Conservation (phyloP, 2,329 filamentous ascomycete species). For the Stenocarpella maydis region DNA sequence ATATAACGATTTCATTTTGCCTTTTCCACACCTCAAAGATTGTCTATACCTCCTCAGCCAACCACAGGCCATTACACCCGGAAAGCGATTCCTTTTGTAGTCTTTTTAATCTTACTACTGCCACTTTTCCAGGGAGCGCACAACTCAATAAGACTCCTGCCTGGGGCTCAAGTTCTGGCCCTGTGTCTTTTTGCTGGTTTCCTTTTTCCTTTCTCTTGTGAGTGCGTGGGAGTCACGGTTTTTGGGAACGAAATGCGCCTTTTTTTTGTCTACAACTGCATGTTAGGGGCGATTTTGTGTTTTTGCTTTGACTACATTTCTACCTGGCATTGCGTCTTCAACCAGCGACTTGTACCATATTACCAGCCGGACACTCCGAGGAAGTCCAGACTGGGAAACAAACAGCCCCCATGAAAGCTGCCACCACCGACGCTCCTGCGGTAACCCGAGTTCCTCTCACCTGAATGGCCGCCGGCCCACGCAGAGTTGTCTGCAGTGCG, state of each 20-base stretch:
- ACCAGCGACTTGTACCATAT: slow-evolving; percentile 3
- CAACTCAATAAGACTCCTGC: slow-evolving; percentile 13
- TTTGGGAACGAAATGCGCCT: slow-evolving; percentile 28
- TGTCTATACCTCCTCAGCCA: slow-evolving; percentile 12
- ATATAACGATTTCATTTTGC: slow-evolving; percentile 30
- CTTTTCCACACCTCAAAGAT: slow-evolving; percentile 22
- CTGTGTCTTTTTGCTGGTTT: not conserved
- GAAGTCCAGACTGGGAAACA: not conserved
- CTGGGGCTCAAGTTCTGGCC: not conserved
- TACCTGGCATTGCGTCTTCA: slow-evolving; percentile 21
- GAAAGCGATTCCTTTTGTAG: slow-evolving; percentile 34
- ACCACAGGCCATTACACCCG: slow-evolving; percentile 20
- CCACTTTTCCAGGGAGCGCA: slow-evolving; percentile 3
- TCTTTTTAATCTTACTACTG: slow-evolving; percentile 28
- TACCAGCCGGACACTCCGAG: not conserved
- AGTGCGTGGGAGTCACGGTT: slow-evolving; percentile 33
- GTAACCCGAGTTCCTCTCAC: not conserved
- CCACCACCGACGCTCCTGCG: not conserved
- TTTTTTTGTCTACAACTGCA: slow-evolving; percentile 27
- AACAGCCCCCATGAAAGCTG: not conserved
- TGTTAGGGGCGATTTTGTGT: slow-evolving; percentile 27
- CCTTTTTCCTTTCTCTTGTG: not conserved
- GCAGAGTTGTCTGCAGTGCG: not conserved
- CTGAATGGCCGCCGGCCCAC: not conserved
- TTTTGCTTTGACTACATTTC: slow-evolving; percentile 13